Evolutionary conservation across 495 filamentous ascomycete species (phyloP).

Genomic region (Hypomontagnella submonticulosa): DNA sequence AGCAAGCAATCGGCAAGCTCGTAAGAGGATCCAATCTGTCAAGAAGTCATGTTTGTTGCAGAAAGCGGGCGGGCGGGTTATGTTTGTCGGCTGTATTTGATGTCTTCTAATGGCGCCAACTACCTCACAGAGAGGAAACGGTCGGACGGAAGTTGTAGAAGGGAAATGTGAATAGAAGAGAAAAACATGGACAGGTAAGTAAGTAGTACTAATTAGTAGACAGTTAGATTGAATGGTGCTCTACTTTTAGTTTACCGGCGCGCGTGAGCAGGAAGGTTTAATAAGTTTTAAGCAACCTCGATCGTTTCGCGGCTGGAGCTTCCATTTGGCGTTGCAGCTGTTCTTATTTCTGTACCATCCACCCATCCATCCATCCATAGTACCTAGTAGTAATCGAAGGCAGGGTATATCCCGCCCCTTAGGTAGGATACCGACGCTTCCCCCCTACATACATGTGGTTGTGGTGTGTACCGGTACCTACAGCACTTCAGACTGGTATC

Average conservation of each 20-base stretch:
- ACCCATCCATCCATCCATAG: no score
- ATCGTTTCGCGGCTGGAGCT: conserved; percentile 36
- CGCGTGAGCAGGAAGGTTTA: conserved; percentile 24
- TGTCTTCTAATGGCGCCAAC: no score
- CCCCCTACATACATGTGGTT: not conserved
- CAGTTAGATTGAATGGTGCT: conserved; percentile 13
- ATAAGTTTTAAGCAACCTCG: conserved; percentile 17
- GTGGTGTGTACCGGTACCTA: not conserved
- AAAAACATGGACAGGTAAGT: conserved; percentile 13
- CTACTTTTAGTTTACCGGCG: conserved; percentile 38
- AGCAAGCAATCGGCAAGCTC: conserved; percentile 5
- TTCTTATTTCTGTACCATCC: no score
- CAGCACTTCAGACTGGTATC: no score
- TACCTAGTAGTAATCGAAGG: not conserved
- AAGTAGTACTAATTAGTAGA: no score
- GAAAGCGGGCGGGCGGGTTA: not conserved
- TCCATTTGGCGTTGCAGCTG: conserved; percentile 3
- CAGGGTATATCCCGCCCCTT: conserved; percentile 25
- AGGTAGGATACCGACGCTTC: no score
- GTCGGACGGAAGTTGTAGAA: conserved; percentile 28
- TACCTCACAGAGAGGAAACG: not conserved
- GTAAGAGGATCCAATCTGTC: conserved; percentile 1
- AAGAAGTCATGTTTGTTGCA: conserved; percentile 23
- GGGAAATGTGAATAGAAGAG: conserved; percentile 5
- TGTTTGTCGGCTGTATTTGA: not conserved